phyloP scores from a whole-genome alignment of 116 monocot species.

The Phalaenopsis hybrid region DNA sequence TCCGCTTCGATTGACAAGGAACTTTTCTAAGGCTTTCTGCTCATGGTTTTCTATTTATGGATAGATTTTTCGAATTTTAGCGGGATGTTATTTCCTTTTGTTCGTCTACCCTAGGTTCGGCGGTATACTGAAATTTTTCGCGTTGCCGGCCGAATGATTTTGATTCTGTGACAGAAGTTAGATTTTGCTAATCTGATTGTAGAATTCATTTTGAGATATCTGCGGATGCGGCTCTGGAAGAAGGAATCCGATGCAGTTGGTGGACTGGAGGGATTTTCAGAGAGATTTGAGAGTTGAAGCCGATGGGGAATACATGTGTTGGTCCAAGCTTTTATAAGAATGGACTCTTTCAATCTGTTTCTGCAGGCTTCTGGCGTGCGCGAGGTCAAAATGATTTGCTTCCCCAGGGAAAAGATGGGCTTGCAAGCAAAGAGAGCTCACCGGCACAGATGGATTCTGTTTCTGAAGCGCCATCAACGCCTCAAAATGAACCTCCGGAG shows the following conservation, averaged over 20 bases:
- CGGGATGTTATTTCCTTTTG: background rate
- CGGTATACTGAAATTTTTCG: background rate
- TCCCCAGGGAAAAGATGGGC: background rate
- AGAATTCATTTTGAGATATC: background rate
- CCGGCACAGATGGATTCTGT: background rate
- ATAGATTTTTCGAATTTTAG: background rate
- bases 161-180: background rate
- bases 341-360: slow-evolving; percentile 23
- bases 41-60: background rate
- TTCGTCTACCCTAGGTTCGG: too few species aligned
- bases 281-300: background rate
- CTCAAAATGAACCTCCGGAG: slow-evolving; percentile 32
- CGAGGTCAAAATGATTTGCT: background rate
- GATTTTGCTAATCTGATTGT: background rate
- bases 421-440: background rate
- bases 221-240: background rate
- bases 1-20: background rate
- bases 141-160: background rate
- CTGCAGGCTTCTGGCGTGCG: background rate
- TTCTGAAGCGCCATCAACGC: background rate
- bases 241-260: slow-evolving; percentile 6
- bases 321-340: slow-evolving; percentile 24
- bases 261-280: background rate
- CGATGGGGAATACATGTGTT: slow-evolving; percentile 30
- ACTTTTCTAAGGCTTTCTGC: too few species aligned